Conservation (phyloP, 75 land plant genomes). For the Picea sitchensis region DNA sequence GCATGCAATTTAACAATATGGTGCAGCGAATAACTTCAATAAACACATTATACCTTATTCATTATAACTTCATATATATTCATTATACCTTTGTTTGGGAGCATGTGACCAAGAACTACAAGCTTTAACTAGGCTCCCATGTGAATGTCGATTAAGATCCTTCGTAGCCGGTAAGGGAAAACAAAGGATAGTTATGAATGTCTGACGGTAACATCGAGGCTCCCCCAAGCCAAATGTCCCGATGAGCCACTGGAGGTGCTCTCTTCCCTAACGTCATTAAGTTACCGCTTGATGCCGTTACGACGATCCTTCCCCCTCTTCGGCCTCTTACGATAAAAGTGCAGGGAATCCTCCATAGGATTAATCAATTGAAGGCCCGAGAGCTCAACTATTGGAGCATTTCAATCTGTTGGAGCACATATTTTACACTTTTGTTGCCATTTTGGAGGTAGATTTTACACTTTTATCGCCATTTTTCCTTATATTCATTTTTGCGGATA, state of each 20-base stretch:
- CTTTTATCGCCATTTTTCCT: background rate
- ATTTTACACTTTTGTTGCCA: too few species aligned
- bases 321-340: slow-evolving; percentile 1
- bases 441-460: too few species aligned
- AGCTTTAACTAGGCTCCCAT: background rate
- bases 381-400: too few species aligned
- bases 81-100: too few species aligned
- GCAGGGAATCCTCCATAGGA: background rate
- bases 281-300: too few species aligned
- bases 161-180: background rate
- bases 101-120: background rate
- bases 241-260: background rate
- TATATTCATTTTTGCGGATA: background rate
- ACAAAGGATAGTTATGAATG: background rate
- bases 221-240: background rate
- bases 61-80: too few species aligned
- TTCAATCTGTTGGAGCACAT: too few species aligned
- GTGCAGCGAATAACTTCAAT: too few species aligned
- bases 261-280: background rate
- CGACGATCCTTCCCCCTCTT: background rate
- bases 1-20: too few species aligned
- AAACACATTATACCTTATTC: too few species aligned
- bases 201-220: slow-evolving; percentile 1
- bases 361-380: background rate
- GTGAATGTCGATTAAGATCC: background rate